These are phyloP conservation scores for Populus simonii DNA, from an alignment of 345 rosid species.

Conservation along the genomic window DNA sequence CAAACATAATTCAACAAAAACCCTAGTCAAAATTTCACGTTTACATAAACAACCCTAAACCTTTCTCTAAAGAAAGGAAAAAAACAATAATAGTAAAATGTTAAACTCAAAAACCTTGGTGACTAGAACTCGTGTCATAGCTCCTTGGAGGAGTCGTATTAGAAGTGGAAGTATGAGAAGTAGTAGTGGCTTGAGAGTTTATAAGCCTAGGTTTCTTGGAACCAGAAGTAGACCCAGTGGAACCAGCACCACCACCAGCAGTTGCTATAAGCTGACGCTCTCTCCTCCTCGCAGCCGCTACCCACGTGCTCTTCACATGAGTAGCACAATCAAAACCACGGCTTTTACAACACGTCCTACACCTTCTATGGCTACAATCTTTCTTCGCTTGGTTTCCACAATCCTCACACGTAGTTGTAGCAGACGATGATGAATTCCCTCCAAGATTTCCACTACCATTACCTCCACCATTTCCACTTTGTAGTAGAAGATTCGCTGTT, in stretches of 20 bases:
- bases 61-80: background rate
- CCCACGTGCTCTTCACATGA: conserved; percentile 99
- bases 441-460: conserved; percentile 13
- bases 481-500: conserved; percentile 29
- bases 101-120: conserved; percentile 53
- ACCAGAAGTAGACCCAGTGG: conserved; percentile 78
- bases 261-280: conserved; percentile 71
- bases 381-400: conserved; percentile 99
- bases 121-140: conserved; percentile 84
- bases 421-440: conserved; percentile 39
- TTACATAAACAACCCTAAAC: background rate
- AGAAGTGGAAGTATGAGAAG: conserved; percentile 88
- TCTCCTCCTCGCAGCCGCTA: conserved; percentile 80
- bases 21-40: conserved; percentile 22
- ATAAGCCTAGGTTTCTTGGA: conserved; percentile 75
- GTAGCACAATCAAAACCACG: conserved; percentile 88
- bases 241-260: conserved; percentile 45
- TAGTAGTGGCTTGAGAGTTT: conserved; percentile 59
- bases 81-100: background rate
- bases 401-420: conserved; percentile 83
- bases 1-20: conserved; percentile 16
- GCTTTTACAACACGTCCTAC: conserved; percentile 92
- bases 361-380: conserved; percentile 77
- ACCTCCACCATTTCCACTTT: conserved; percentile 28
- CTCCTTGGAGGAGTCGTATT: conserved; percentile 88